phyloP scores from a whole-genome alignment of 2,329 filamentous ascomycete genomes.

The Biscogniauxia marginata region DNA sequence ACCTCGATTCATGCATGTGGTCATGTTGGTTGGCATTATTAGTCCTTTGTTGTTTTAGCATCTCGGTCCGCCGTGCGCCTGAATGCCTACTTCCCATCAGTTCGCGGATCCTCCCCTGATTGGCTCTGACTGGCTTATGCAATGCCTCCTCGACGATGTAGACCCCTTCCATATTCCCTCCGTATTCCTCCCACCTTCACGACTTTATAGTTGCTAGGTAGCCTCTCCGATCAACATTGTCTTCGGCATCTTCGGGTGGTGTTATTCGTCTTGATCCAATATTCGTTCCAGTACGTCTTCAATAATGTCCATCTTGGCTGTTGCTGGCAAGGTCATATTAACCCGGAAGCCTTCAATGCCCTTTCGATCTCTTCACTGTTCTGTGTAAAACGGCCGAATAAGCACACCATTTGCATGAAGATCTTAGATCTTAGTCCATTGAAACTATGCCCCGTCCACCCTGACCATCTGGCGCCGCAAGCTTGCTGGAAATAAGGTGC shows the following conservation, averaged over 20 bases:
- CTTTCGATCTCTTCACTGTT: conserved; percentile 35
- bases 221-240: not conserved
- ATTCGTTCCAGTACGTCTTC: not conserved
- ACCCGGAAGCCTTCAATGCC: conserved; percentile 40
- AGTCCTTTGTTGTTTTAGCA: conserved; percentile 31
- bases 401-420: conserved; percentile 23
- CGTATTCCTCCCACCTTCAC: not conserved
- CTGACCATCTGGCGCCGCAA: conserved; percentile 12
- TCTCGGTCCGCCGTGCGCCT: conserved; percentile 6
- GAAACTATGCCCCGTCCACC: conserved; percentile 19
- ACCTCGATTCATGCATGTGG: conserved; percentile 30
- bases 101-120: conserved; percentile 6
- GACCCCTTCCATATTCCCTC: not conserved
- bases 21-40: not conserved
- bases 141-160: not conserved
- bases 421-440: conserved; percentile 17
- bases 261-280: not conserved
- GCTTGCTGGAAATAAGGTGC: conserved; percentile 24
- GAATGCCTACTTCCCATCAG: conserved; percentile 7
- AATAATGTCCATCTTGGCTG: not conserved
- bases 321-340: conserved; percentile 33
- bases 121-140: not conserved
- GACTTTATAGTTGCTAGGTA: not conserved
- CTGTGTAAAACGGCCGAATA: conserved; percentile 30
- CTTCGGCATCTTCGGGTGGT: not conserved